A percentile compares a stretch with the other conserved stretches of the same genome.
Evolutionary conservation across 176 grass and related monocot species (phyloP).

Genomic region (Miscanthus lutarioriparius): DNA sequence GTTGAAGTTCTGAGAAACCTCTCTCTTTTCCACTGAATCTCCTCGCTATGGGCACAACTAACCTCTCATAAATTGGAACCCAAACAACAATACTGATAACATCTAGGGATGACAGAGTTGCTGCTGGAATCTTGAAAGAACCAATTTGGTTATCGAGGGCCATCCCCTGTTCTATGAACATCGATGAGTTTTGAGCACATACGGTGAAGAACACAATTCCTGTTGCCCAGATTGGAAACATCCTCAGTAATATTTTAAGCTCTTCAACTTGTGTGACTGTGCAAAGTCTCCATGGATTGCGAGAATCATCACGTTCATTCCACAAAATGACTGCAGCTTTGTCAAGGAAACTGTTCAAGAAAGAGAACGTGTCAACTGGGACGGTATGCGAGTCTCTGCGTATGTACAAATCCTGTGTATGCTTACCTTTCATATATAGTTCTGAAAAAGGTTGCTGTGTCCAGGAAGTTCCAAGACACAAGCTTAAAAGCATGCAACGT

Average conservation of each 20-base stretch:
- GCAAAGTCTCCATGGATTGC: constrained; percentile 81
- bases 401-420: constrained; percentile 3
- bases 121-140: constrained; percentile 63
- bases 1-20: constrained; percentile 79
- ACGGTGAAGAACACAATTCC: constrained; percentile 81
- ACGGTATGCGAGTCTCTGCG: constrained; percentile 8
- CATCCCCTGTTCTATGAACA: constrained; percentile 92
- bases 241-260: constrained; percentile 68
- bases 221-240: constrained; percentile 91
- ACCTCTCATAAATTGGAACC: constrained; percentile 69
- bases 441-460: constrained; percentile 37
- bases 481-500: constrained; percentile 37
- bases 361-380: constrained; percentile 12
- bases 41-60: constrained; percentile 68
- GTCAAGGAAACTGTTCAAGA: constrained; percentile 67
- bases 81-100: constrained; percentile 63
- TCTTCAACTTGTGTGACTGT: constrained; percentile 86
- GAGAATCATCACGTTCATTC: constrained; percentile 33
- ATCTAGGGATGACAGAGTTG: constrained; percentile 75
- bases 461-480: constrained; percentile 50
- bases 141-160: constrained; percentile 51
- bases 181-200: constrained; percentile 63
- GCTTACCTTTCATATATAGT: constrained; percentile 19
- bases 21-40: constrained; percentile 76
- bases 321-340: constrained; percentile 60